Conservation (phyloP, 2,329 filamentous ascomycete species). For the Chrysoporthe austroafricana region DNA sequence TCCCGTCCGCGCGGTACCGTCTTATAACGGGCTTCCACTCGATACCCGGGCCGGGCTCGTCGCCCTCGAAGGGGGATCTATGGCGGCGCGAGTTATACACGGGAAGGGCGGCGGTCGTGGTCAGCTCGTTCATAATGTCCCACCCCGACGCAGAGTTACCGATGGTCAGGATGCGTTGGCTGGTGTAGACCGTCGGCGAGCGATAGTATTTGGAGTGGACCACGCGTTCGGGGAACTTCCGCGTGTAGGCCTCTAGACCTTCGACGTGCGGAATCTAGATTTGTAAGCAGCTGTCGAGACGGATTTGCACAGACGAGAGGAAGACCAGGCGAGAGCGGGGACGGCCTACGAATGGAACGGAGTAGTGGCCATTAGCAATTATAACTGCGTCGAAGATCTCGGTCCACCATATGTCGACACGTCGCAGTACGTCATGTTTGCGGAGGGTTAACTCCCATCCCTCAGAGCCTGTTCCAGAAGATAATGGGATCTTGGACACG, state of each 20-base stretch:
- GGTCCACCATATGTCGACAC: slow-evolving; percentile 58
- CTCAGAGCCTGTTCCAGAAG: slow-evolving; percentile 25
- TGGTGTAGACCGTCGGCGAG: slow-evolving; percentile 39
- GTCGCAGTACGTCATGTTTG: slow-evolving; percentile 46
- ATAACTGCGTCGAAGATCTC: slow-evolving; percentile 53
- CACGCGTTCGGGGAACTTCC: slow-evolving; percentile 44
- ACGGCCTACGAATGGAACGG: slow-evolving; percentile 48
- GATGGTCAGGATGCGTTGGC: slow-evolving; percentile 43
- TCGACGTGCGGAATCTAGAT: slow-evolving; percentile 49
- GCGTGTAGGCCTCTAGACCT: slow-evolving; percentile 46
- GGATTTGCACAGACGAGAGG: not conserved
- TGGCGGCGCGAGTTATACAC: slow-evolving; percentile 58
- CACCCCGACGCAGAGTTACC: slow-evolving; percentile 51
- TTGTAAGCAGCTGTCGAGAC: not conserved
- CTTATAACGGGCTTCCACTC: slow-evolving; percentile 58
- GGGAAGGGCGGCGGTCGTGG: slow-evolving; percentile 43
- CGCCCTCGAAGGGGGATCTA: slow-evolving; percentile 54
- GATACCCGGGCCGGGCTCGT: slow-evolving; percentile 49
- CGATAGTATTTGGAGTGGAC: slow-evolving; percentile 53
- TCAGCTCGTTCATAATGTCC: slow-evolving; percentile 45
- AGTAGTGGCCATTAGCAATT: slow-evolving; percentile 49
- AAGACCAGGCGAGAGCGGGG: not conserved
- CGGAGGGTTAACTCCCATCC: slow-evolving; percentile 54
- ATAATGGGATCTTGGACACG: slow-evolving; percentile 40
- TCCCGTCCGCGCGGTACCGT: slow-evolving; percentile 46